Conservation (phyloP, 257 asterid genomes). For the Perilla frutescens region DNA sequence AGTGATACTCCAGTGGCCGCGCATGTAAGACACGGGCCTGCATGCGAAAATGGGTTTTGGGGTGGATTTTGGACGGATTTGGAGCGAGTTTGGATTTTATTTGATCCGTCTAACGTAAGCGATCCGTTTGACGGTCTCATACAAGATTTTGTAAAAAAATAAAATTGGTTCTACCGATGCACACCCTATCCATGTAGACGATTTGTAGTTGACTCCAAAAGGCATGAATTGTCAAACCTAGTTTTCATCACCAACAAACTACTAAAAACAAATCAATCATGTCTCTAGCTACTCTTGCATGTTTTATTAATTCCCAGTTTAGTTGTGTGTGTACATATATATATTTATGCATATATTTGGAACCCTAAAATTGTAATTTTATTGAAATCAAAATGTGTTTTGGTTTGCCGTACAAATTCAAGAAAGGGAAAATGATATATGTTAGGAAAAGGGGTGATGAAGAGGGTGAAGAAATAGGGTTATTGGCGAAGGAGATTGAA, state of each 20-base stretch:
- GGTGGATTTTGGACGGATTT: no score
- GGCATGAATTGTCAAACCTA: slow-evolving; percentile 11
- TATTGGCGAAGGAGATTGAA: slow-evolving; percentile 55
- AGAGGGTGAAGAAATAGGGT: slow-evolving; percentile 48
- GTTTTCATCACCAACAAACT: slow-evolving; percentile 36
- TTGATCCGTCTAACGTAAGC: no score
- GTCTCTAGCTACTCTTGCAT: slow-evolving; percentile 26
- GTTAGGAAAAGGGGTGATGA: slow-evolving; percentile 41
- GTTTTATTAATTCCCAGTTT: neutral
- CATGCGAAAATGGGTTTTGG: no score
- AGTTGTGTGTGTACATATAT: neutral
- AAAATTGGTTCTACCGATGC: no score
- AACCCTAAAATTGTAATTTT: neutral
- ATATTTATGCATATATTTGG: neutral
- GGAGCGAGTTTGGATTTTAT: no score
- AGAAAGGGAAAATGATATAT: slow-evolving; percentile 43
- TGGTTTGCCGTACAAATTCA: slow-evolving; percentile 45
- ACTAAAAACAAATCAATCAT: slow-evolving; percentile 17
- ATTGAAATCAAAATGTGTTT: slow-evolving; percentile 45
- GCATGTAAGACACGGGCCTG: no score
- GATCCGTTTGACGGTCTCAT: no score
- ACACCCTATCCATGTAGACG: no score
- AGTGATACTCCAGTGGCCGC: no score
- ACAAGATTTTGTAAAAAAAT: no score
- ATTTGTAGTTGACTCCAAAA: neutral